A percentile compares a stretch with the other conserved stretches of the same genome.
phyloP scores from a whole-genome alignment of 176 grass and related monocot species.

The Luzula sylvatica region DNA sequence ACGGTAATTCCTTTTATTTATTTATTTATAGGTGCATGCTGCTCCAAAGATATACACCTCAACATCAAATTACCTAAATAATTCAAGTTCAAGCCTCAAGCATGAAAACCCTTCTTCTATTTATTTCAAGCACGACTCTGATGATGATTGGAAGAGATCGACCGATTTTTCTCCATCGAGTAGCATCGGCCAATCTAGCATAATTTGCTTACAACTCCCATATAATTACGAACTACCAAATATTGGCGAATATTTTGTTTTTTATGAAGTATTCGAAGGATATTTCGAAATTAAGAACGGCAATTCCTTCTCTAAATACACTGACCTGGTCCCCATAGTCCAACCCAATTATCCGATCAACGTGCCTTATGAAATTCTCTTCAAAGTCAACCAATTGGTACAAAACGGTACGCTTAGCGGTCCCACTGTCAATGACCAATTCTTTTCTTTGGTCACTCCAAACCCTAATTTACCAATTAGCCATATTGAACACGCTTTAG shows the following conservation, averaged over 20 bases:
- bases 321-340: conserved; percentile 34
- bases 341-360: conserved; percentile 21
- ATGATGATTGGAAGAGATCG: conserved; percentile 61
- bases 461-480: conserved; percentile 3
- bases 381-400: conserved; percentile 68
- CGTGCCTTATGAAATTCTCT: conserved; percentile 53
- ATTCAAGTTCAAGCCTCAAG: conserved; percentile 11
- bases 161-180: conserved; percentile 51
- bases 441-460: conserved; percentile 38
- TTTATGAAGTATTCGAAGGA: conserved; percentile 28
- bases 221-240: conserved; percentile 28
- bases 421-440: conserved; percentile 35
- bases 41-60: conserved; percentile 53
- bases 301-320: conserved; percentile 34
- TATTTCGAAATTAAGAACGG: conserved; percentile 22
- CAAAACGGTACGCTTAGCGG: conserved; percentile 61
- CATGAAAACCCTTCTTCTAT: conserved; percentile 36
- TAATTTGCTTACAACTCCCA: conserved; percentile 44
- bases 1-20: too few species aligned
- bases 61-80: not conserved
- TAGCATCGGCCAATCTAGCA: conserved; percentile 57
- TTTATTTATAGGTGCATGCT: conserved; percentile 35
- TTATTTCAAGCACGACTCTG: conserved; percentile 36
- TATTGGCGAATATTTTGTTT: conserved; percentile 43
- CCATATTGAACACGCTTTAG: conserved; percentile 43